Evolutionary conservation across 2,329 filamentous ascomycete genomes (phyloP), one percentile per base, ranked within the genome.

Genomic region (Diaporthe sp.): DNA sequence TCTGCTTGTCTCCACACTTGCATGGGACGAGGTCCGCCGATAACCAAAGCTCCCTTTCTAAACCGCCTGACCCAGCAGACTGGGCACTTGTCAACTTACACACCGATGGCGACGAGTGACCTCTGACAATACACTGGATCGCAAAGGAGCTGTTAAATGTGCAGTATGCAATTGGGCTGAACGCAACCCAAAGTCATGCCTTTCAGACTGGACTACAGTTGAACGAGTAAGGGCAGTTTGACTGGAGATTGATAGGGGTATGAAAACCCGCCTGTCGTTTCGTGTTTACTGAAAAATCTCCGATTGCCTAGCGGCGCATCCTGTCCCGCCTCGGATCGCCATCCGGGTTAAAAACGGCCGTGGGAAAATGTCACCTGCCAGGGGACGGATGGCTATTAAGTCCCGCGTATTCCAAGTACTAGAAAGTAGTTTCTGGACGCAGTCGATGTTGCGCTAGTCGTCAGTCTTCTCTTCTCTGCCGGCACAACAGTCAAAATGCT

Each of bases 181-280:
- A 57, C 5, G 28, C 7, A 31, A 34, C 13, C 28, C 6, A n/a
- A 10, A 51, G 15, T 17, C 1, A 5, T 9, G 19, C 28, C 44
- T 4, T 39, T 3, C 9, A 6, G 46, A 42, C 49, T 19, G 61
- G 13, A 53, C 8, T 13, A 7, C 4, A 8, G 13, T 15, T 22
- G 49, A 69, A 42, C 12, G 49, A 69, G 65, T 28, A 55, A 69
- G 49, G 46, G 46, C 22, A 12, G 5, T 12, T 42, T 69, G 65
- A 34, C n/a, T 69, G 25, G 65, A 69, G 65, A 69, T 69, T 68
- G 65, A 69, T 55, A 69, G 65, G 65, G 49, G 65, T 34, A 28
- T 55, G 28, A n/a, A 28, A 68, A 28, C 34, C 65, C 65, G 65
- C 65, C 65, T 34, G 1, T n/a, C 7, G 65, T 68, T 68, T 53